Evolutionary conservation across 2,329 filamentous ascomycete species (phyloP).

Genomic region (Ophiocordyceps camponoti-saundersi): DNA sequence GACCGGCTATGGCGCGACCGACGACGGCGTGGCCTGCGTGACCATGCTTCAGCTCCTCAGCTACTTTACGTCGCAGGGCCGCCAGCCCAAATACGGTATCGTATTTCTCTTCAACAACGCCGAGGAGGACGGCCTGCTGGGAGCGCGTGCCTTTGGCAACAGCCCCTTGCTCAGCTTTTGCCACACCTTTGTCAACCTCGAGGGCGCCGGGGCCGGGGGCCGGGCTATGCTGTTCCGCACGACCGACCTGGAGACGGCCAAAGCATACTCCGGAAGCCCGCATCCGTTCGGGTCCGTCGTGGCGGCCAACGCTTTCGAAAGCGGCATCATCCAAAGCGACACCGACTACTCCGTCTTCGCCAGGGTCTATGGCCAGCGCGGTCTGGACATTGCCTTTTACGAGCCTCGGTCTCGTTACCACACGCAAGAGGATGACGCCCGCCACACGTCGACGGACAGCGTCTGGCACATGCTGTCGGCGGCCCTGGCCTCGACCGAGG

Average conservation of each 20-base stretch:
- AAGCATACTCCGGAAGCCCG: conserved; percentile 52
- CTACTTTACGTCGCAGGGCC: conserved; percentile 59
- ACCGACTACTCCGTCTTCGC: conserved; percentile 84
- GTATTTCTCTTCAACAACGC: conserved; percentile 85
- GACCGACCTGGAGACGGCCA: conserved; percentile 73
- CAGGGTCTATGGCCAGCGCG: conserved; percentile 61
- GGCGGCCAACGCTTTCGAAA: conserved; percentile 67
- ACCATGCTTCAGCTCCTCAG: conserved; percentile 70
- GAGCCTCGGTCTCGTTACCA: conserved; percentile 77
- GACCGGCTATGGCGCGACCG: conserved; percentile 82
- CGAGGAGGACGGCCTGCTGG: conserved; percentile 84
- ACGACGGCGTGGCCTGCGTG: conserved; percentile 84
- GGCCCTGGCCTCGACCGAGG: conserved; percentile 56
- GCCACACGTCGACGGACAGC: conserved; percentile 52
- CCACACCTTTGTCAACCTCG: conserved; percentile 83
- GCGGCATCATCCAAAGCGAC: conserved; percentile 62
- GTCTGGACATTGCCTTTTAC: conserved; percentile 85
- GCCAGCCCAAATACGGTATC: conserved; percentile 63
- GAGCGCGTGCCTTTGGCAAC: conserved; percentile 68
- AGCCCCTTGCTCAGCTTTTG: conserved; percentile 67
- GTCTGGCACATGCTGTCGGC: conserved; percentile 94
- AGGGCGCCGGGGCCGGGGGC: conserved; percentile 85
- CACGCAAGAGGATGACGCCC: conserved; percentile 72
- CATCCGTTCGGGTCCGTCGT: conserved; percentile 76
- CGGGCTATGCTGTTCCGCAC: conserved; percentile 75